Evolutionary conservation across 2,329 filamentous ascomycete species (phyloP).

Genomic region (Trichophyton benhamiae): DNA sequence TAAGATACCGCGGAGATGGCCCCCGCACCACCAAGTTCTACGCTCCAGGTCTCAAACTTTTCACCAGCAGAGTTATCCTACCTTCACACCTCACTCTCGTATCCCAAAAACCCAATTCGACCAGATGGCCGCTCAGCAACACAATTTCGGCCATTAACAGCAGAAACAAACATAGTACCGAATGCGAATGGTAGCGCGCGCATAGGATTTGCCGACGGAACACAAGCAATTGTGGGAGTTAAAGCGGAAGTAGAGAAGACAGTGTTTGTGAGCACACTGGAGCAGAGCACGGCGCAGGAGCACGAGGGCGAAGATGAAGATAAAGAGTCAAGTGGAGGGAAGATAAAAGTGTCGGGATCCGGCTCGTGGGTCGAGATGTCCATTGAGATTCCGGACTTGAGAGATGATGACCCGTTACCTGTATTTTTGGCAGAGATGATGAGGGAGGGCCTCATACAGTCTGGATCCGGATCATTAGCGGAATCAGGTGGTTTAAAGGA

Average conservation of each 20-base stretch:
- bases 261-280: slow-evolving; percentile 28
- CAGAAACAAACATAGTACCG: slow-evolving; percentile 81
- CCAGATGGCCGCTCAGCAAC: slow-evolving; percentile 71
- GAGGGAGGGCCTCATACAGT: slow-evolving; percentile 63
- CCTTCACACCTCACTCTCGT: slow-evolving; percentile 74
- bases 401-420: slow-evolving; percentile 82
- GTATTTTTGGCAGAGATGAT: slow-evolving; percentile 83
- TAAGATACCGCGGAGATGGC: slow-evolving; percentile 24
- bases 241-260: slow-evolving; percentile 89
- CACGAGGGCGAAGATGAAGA: slow-evolving; percentile 16
- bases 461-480: slow-evolving; percentile 63
- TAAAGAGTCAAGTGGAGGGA: slow-evolving; percentile 15
- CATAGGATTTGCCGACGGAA: slow-evolving; percentile 88
- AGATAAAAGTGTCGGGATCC: slow-evolving; percentile 29
- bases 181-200: slow-evolving; percentile 84
- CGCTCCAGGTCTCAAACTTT: slow-evolving; percentile 48
- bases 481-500: slow-evolving; percentile 55
- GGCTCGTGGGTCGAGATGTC: slow-evolving; percentile 77
- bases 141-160: slow-evolving; percentile 81
- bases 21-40: slow-evolving; percentile 40
- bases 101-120: slow-evolving; percentile 59
- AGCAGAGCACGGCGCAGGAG: slow-evolving; percentile 18
- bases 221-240: slow-evolving; percentile 87
- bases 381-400: slow-evolving; percentile 79
- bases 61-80: slow-evolving; percentile 95